These are phyloP conservation scores for Cairneyella variabilis DNA, from an alignment of 495 filamentous ascomycete species.

Conservation along the genomic window DNA sequence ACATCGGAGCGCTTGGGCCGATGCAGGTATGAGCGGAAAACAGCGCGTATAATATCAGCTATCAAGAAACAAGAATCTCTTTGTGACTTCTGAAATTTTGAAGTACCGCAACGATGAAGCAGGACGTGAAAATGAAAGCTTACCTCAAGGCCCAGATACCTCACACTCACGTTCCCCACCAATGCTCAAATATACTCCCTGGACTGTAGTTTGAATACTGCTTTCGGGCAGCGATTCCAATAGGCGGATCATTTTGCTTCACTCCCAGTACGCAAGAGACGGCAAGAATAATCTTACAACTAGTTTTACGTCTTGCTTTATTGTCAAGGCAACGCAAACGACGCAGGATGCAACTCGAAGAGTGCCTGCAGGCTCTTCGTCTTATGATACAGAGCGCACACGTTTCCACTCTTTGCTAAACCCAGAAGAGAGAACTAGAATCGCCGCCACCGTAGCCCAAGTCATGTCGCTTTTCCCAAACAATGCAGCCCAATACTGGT, in stretches of 20 bases:
- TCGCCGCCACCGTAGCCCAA: constrained; percentile 15
- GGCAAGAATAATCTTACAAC: not conserved
- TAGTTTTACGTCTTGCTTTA: not conserved
- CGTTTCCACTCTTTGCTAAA: constrained; percentile 7
- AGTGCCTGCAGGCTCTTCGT: constrained; percentile 7
- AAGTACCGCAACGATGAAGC: too few species aligned
- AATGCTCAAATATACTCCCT: not conserved
- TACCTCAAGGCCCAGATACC: too few species aligned
- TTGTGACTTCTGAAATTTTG: too few species aligned
- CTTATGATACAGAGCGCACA: constrained; percentile 23
- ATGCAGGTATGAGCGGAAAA: too few species aligned
- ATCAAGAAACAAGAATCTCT: too few species aligned
- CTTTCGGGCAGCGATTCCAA: not conserved
- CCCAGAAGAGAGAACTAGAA: constrained; percentile 6
- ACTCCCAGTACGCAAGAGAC: not conserved
- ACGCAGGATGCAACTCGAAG: not conserved
- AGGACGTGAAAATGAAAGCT: too few species aligned
- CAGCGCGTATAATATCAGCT: too few species aligned
- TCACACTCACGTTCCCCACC: too few species aligned
- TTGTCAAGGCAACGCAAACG: not conserved
- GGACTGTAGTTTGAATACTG: not conserved
- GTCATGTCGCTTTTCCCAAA: constrained; percentile 24
- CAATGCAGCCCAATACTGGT: constrained; percentile 25
- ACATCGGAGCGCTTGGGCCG: too few species aligned
- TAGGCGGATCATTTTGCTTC: not conserved